These are phyloP conservation scores for Dothistroma pini DNA, from an alignment of 2,329 filamentous ascomycete genomes.

Conservation along the genomic window DNA sequence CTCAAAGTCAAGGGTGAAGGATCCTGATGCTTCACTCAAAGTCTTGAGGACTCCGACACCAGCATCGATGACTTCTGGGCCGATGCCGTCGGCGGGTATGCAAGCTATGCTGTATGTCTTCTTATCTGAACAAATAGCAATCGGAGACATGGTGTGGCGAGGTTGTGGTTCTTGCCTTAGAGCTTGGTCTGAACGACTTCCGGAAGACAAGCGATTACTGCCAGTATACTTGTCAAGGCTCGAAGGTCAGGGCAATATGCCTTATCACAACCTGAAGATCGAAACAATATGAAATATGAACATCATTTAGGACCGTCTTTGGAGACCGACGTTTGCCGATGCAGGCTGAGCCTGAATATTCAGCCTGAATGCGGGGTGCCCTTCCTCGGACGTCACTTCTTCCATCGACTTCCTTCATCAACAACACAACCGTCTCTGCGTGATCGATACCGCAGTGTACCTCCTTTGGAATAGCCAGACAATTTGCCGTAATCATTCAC, in stretches of 20 bases:
- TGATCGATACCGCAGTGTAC: too few relatives aligned
- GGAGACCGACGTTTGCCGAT: not conserved
- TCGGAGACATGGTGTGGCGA: constrained; percentile 24
- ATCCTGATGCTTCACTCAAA: constrained; percentile 46
- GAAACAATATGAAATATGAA: not conserved
- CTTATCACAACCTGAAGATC: not conserved
- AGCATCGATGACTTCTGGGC: constrained; percentile 62
- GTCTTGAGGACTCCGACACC: constrained; percentile 60
- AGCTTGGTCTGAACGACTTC: not conserved
- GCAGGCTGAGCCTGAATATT: not conserved
- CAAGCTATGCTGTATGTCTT: constrained; percentile 53
- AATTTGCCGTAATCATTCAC: too few relatives aligned
- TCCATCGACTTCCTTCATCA: too few relatives aligned
- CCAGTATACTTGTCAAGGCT: not conserved
- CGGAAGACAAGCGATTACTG: not conserved
- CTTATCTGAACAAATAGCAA: constrained; percentile 31
- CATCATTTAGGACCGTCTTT: not conserved
- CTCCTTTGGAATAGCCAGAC: too few relatives aligned
- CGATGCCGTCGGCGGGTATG: constrained; percentile 68
- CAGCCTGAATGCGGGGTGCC: not conserved
- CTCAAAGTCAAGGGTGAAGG: constrained; percentile 59
- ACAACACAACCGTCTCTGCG: too few relatives aligned
- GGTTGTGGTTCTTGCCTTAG: not conserved
- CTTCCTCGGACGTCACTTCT: not conserved
- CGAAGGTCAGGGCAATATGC: too few relatives aligned